phyloP scores from a whole-genome alignment of 2,329 filamentous ascomycete species.

The Trichoderma hamatum region DNA sequence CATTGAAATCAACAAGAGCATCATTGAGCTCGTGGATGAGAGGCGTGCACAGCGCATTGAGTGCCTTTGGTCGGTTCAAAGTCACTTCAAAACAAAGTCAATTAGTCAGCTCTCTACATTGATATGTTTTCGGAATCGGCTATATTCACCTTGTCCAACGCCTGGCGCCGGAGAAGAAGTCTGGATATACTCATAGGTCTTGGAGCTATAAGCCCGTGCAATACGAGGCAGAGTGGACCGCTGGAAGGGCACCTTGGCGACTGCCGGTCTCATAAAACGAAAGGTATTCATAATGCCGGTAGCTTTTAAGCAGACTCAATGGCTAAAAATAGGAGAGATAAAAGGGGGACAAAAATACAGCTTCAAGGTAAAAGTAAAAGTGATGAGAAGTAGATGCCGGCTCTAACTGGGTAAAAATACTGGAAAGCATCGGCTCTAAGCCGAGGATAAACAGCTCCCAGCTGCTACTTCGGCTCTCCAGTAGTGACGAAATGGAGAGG shows the following conservation, averaged over 20 bases:
- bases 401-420: constrained; percentile 2
- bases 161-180: constrained; percentile 83
- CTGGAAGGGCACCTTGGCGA: constrained; percentile 52
- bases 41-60: constrained; percentile 90
- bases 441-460: constrained; percentile 33
- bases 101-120: not conserved
- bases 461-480: not conserved
- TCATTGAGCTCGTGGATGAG: constrained; percentile 88
- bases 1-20: constrained; percentile 71
- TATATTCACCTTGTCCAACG: constrained; percentile 75
- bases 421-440: constrained; percentile 39
- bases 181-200: constrained; percentile 77
- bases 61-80: constrained; percentile 89
- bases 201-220: constrained; percentile 56
- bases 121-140: not conserved
- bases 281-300: constrained; percentile 53
- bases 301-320: not conserved
- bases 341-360: not conserved
- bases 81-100: constrained; percentile 64
- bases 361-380: constrained; percentile 21
- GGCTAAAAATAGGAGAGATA: not conserved
- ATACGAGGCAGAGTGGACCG: constrained; percentile 60
- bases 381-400: constrained; percentile 12
- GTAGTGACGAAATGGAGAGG: constrained; percentile 21
- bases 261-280: constrained; percentile 62